A percentile compares a stretch with the other conserved stretches of the same genome.
phyloP scores from a whole-genome alignment of 306 rosid genomes.

The Quercus mongolica region DNA sequence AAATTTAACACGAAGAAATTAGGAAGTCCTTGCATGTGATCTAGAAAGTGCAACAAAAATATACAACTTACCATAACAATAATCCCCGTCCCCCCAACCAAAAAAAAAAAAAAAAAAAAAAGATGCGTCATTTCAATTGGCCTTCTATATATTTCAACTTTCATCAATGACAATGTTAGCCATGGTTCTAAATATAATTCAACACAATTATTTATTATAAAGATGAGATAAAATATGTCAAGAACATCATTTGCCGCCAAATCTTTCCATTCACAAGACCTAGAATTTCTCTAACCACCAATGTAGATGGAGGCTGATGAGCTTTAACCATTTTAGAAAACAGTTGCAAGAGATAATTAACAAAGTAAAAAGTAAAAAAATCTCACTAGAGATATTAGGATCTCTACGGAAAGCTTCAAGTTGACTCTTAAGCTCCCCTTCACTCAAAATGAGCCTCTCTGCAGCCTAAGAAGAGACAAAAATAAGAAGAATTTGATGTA shows the following conservation, averaged over 20 bases:
- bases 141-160: neutral
- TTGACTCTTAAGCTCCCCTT: slow-evolving; percentile 70
- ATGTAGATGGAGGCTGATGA: slow-evolving; percentile 5
- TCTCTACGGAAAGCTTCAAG: slow-evolving; percentile 70
- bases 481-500: slow-evolving; percentile 9
- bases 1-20: neutral
- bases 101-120: too few species aligned
- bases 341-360: neutral
- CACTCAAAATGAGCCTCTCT: slow-evolving; percentile 72
- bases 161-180: neutral
- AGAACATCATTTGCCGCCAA: neutral
- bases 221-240: neutral
- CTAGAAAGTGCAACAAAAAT: neutral
- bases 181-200: neutral
- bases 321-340: neutral
- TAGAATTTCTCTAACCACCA: neutral
- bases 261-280: neutral
- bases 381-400: slow-evolving; percentile 74
- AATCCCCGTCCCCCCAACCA: too few species aligned
- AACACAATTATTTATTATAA: neutral
- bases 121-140: neutral
- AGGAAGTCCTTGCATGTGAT: neutral
- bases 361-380: slow-evolving; percentile 14
- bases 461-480: slow-evolving; percentile 65
- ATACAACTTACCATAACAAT: neutral